Conservation (phyloP, 805 yeast species). For the Tetrapisispora fleetii region DNA sequence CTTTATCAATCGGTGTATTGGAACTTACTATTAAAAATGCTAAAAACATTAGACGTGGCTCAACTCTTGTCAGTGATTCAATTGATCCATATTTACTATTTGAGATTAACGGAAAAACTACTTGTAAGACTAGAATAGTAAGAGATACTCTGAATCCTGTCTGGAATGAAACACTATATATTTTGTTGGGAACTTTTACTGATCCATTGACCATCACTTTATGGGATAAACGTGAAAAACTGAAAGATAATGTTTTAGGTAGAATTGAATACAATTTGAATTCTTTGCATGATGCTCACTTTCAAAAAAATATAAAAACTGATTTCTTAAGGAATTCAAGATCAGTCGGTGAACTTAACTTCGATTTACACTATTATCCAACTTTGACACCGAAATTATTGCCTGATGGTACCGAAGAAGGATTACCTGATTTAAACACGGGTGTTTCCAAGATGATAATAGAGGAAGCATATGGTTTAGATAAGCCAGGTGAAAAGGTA, state of each 20-base stretch:
- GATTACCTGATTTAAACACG: slow-evolving; percentile 87
- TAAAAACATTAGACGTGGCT: slow-evolving; percentile 56
- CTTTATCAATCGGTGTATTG: slow-evolving; percentile 80
- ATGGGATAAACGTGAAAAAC: slow-evolving; percentile 64
- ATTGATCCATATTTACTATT: slow-evolving; percentile 83
- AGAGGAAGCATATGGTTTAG: slow-evolving; percentile 33
- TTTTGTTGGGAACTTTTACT: slow-evolving; percentile 63
- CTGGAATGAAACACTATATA: slow-evolving; percentile 72
- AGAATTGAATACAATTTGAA: slow-evolving; percentile 64
- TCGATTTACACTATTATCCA: slow-evolving; percentile 68
- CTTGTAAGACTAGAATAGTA: slow-evolving; percentile 62
- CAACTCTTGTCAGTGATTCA: slow-evolving; percentile 57
- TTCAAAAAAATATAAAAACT: slow-evolving; percentile 39
- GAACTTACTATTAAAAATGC: slow-evolving; percentile 62
- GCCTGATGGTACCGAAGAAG: slow-evolving; percentile 74
- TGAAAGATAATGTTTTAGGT: slow-evolving; percentile 74
- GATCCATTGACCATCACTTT: slow-evolving; percentile 72
- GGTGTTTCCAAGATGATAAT: slow-evolving; percentile 63
- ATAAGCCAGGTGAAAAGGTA: slow-evolving; percentile 39
- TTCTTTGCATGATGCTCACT: slow-evolving; percentile 43
- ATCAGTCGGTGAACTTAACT: slow-evolving; percentile 64
- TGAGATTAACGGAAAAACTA: slow-evolving; percentile 46
- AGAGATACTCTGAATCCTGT: slow-evolving; percentile 60
- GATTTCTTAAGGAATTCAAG: slow-evolving; percentile 73
- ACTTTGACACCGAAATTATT: slow-evolving; percentile 47